A percentile compares a stretch with the other conserved stretches of the same genome.
phyloP scores from a whole-genome alignment of 176 grass and related monocot species.

The Cenchrus purpureus region DNA sequence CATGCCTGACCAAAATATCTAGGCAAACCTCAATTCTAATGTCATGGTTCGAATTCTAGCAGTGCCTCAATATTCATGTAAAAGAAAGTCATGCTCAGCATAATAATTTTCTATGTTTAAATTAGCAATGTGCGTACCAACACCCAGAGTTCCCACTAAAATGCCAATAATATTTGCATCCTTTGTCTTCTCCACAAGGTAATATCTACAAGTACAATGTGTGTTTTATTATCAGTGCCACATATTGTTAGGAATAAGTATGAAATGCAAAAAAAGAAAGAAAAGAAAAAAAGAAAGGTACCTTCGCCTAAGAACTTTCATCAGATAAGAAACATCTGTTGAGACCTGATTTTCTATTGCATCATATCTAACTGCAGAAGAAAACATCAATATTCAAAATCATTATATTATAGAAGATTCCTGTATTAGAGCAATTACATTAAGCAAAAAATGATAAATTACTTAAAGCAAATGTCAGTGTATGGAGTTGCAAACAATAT shows the following conservation, averaged over 20 bases:
- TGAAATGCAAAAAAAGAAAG: not conserved
- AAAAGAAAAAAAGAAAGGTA: conserved; percentile 29
- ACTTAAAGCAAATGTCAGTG: not conserved
- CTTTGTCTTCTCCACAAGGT: conserved; percentile 97
- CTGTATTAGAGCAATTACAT: conserved; percentile 10
- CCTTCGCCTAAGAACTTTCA: conserved; percentile 91
- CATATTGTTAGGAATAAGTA: conserved; percentile 28
- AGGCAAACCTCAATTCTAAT: not conserved
- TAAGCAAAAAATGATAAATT: not conserved
- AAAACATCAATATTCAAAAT: conserved; percentile 21
- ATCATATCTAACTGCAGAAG: conserved; percentile 85
- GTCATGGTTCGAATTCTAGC: not conserved
- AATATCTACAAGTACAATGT: conserved; percentile 69
- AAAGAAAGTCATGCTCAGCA: not conserved
- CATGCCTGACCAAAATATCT: conserved; percentile 3
- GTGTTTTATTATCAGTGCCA: conserved; percentile 30
- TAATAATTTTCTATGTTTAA: conserved; percentile 24
- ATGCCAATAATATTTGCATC: conserved; percentile 97
- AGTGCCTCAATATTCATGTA: not conserved
- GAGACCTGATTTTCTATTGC: conserved; percentile 56
- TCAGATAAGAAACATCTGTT: conserved; percentile 69
- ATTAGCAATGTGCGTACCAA: conserved; percentile 62
- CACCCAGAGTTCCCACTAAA: conserved; percentile 94
- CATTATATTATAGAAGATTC: conserved; percentile 12
- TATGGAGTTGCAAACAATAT: not conserved